phyloP scores from a whole-genome alignment of 2,329 filamentous ascomycete species.

The Laburnicola sp. region DNA sequence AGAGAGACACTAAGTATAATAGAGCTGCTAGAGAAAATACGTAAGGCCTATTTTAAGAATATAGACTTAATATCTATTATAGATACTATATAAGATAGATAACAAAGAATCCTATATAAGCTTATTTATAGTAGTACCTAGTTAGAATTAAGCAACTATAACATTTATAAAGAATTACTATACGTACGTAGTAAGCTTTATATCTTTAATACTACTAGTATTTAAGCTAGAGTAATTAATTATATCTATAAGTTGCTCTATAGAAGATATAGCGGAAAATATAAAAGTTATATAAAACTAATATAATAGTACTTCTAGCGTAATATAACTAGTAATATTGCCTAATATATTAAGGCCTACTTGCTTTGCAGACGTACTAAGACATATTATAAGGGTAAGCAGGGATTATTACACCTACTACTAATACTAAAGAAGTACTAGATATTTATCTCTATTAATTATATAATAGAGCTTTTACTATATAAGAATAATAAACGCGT shows the following conservation, averaged over 20 bases:
- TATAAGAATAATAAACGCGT: no score
- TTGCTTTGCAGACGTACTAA: not conserved
- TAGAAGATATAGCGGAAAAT: not conserved
- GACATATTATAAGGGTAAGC: not conserved
- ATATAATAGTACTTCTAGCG: not conserved
- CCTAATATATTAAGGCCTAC: not conserved
- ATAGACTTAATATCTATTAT: not conserved
- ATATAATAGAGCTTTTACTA: not conserved
- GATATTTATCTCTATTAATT: not conserved
- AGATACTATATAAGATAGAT: not conserved
- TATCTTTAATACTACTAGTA: not conserved
- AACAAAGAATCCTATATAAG: not conserved
- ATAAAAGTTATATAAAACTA: not conserved
- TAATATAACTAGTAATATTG: not conserved
- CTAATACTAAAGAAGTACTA: not conserved
- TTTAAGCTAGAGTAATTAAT: not conserved
- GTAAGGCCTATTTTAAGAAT: not conserved
- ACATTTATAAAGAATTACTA: not conserved
- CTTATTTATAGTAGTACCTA: not conserved
- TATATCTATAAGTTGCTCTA: not conserved
- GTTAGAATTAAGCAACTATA: not conserved
- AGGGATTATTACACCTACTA: not conserved
- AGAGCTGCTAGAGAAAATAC: not conserved
- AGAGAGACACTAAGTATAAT: not conserved
- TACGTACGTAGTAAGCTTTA: not conserved